Conservation (phyloP, 1,284 basidiomycete species). For the Sporisorium sorghi region DNA sequence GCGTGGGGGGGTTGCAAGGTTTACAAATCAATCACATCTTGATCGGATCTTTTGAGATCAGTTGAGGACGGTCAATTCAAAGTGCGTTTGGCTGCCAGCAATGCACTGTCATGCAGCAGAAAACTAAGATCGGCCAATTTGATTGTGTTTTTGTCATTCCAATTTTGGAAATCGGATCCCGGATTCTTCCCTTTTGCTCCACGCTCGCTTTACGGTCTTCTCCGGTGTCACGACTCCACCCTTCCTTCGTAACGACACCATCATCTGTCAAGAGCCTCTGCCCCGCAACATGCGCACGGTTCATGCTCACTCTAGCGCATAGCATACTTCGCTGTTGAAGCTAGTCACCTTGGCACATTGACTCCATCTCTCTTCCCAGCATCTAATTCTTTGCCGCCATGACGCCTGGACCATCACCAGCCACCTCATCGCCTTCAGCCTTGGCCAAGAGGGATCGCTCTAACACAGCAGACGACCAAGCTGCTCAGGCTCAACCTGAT, state of each 20-base stretch:
- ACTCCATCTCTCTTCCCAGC: too few relatives aligned
- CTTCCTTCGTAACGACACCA: neutral
- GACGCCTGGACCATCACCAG: conserved; percentile 35
- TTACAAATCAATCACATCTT: too few relatives aligned
- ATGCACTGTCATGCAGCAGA: too few relatives aligned
- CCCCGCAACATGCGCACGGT: neutral
- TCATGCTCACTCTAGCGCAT: neutral
- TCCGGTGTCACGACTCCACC: conserved; percentile 1
- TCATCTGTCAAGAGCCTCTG: neutral
- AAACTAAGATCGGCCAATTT: neutral
- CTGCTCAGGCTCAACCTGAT: conserved; percentile 16
- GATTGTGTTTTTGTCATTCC: too few relatives aligned
- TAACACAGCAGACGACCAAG: conserved; percentile 21
- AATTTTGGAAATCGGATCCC: neutral
- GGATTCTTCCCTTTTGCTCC: conserved; percentile 5
- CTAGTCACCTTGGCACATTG: neutral
- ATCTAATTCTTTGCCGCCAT: too few relatives aligned
- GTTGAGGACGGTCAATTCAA: conserved; percentile 4
- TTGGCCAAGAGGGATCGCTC: conserved; percentile 35
- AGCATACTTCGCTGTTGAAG: conserved; percentile 4
- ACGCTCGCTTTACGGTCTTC: conserved; percentile 14
- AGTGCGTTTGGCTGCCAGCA: neutral
- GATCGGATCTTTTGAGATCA: neutral
- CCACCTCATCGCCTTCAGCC: conserved; percentile 25
- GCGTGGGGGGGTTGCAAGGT: too few relatives aligned